A percentile compares a stretch with the other conserved stretches of the same genome.
phyloP scores from a whole-genome alignment of 495 filamentous ascomycete genomes.

The Aspergillus affinis region DNA sequence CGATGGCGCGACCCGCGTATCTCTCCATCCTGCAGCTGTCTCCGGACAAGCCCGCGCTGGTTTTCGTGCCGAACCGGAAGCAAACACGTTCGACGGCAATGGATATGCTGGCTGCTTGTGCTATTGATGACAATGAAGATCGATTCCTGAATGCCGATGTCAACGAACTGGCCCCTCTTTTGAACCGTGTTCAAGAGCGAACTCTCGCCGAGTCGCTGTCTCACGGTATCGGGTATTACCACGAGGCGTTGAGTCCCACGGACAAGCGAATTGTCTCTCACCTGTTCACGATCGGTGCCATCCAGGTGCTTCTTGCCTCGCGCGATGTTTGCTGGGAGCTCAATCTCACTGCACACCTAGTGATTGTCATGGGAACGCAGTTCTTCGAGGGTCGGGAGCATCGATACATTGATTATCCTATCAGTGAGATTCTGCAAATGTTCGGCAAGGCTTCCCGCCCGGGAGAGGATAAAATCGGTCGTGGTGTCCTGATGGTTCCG shows the following conservation, averaged over 20 bases:
- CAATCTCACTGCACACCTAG: slow-evolving; percentile 80
- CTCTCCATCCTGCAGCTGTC: slow-evolving; percentile 82
- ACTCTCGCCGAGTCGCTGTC: slow-evolving; percentile 88
- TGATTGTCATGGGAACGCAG: slow-evolving; percentile 98
- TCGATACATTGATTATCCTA: slow-evolving; percentile 94
- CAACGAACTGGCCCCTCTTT: slow-evolving; percentile 76
- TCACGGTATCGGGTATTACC: slow-evolving; percentile 96
- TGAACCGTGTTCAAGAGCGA: slow-evolving; percentile 78
- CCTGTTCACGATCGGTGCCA: slow-evolving; percentile 86
- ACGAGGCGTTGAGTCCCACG: slow-evolving; percentile 82
- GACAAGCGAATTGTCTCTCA: slow-evolving; percentile 94
- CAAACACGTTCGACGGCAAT: slow-evolving; percentile 87
- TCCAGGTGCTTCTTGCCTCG: slow-evolving; percentile 90
- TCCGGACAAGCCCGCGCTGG: slow-evolving; percentile 79
- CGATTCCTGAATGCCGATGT: slow-evolving; percentile 82
- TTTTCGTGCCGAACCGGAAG: slow-evolving; percentile 92
- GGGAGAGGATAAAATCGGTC: slow-evolving; percentile 74
- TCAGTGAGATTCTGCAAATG: slow-evolving; percentile 99
- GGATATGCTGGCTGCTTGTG: slow-evolving; percentile 80
- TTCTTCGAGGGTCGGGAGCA: slow-evolving; percentile 97
- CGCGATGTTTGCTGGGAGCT: slow-evolving; percentile 97
- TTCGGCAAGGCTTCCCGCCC: slow-evolving; percentile 88
- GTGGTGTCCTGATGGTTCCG: slow-evolving; percentile 92
- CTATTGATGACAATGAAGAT: slow-evolving; percentile 90
- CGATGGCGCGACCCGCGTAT: slow-evolving; percentile 95